Evolutionary conservation across 169 alveolate genomes (phyloP), one percentile per base, ranked within the genome.

Genomic region (Hepatocystis sp.): DNA sequence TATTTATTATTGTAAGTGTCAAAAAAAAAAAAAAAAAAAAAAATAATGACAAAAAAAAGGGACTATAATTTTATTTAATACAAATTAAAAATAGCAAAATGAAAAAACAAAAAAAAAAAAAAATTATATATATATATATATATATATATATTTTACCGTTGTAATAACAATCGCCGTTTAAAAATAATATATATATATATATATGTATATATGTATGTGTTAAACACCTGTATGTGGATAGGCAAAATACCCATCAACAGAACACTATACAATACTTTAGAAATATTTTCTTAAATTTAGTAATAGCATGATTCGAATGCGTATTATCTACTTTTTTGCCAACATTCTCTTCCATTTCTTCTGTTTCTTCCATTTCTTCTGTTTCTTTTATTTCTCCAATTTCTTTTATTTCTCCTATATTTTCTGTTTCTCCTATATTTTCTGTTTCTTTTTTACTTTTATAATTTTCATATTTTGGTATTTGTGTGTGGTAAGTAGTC

Each of bases 401-500:
- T 42, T 44, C 34, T 10, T 19, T 15, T n/a, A 2, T 4, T 11
- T 39, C 7, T 19, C 17, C 27, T 2, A 2, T 67, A 10, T 40
- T 60, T 27, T 32, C 11, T 7, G 40, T 63, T 19, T 27, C 15
- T 8, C 23, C 7, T 15, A 19, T 5, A 23, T 11, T 36, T 46
- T 25, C 28, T 2, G 4, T 52, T 30, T 44, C 10, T 32, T 13
- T 66, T 2, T 4, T 36, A 15, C 15, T 10, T 2, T 4, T 15
- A 19, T 53, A 27, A 13, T 19, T 23, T 28, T 47, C 40, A 11
- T 17, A 56, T 47, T 39, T 40, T 28, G 63, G 91, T 42, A 53
- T 84, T 58, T 78, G 84, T 44, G 89, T 90, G 85, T 36, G 96
- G 85, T 81, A 81, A n/a, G 89, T 17, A 1, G 94, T 65, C 15